Evolutionary conservation across 495 filamentous ascomycete genomes (phyloP).

Genomic region (Xylaria acuta): DNA sequence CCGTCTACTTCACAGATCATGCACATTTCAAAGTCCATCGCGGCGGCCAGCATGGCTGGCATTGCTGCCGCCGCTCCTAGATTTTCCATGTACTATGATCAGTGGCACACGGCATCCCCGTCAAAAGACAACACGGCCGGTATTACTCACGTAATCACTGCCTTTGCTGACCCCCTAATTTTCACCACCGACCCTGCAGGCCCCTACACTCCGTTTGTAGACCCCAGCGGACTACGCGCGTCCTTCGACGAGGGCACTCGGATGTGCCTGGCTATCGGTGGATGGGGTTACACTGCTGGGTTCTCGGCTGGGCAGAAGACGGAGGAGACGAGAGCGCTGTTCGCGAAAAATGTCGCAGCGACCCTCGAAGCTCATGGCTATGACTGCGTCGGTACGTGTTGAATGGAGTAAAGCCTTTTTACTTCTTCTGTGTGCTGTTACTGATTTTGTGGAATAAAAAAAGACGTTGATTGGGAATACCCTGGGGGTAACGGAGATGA

Average conservation of each 20-base stretch:
- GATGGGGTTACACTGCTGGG: conserved; percentile 63
- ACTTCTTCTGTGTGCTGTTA: background rate
- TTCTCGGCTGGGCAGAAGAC: conserved; percentile 59
- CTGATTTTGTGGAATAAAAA: conserved; percentile 27
- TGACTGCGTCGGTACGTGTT: conserved; percentile 58
- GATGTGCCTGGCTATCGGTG: conserved; percentile 68
- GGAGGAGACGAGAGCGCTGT: conserved; percentile 56
- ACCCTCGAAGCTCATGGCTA: conserved; percentile 60
- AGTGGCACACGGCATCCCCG: conserved; percentile 43
- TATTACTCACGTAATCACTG: conserved; percentile 64
- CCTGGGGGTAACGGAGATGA: conserved; percentile 67
- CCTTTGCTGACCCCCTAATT: conserved; percentile 58
- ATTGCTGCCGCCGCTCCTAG: conserved; percentile 29
- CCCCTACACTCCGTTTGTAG: conserved; percentile 57
- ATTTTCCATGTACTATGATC: conserved; percentile 43
- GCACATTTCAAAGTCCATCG: conserved; percentile 32
- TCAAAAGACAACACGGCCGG: conserved; percentile 41
- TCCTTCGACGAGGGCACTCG: conserved; percentile 61
- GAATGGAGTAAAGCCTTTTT: too few relatives aligned
- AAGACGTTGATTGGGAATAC: conserved; percentile 71
- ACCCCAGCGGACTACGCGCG: conserved; percentile 53
- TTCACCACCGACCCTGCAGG: conserved; percentile 56
- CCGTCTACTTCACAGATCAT: conserved; percentile 20
- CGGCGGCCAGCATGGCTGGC: conserved; percentile 25
- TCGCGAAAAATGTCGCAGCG: conserved; percentile 62